Conservation (phyloP, 257 asterid species). For the Capsicum chinense region DNA sequence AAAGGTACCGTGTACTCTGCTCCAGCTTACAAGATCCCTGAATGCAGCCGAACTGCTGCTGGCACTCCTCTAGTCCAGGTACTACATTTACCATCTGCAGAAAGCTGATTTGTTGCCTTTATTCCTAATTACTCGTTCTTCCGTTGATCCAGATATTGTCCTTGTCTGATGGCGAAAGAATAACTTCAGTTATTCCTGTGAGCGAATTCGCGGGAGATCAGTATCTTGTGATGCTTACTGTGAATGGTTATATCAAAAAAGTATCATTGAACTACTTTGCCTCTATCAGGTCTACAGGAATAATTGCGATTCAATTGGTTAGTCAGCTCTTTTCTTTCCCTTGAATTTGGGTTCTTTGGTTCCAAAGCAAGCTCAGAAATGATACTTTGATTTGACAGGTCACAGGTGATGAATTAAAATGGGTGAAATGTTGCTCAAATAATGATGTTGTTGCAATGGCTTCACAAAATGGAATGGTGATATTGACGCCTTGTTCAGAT, state of each 20-base stretch:
- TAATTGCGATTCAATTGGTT: slow-evolving; percentile 96
- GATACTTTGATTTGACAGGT: slow-evolving; percentile 58
- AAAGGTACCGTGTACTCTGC: slow-evolving; percentile 90
- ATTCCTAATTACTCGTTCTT: slow-evolving; percentile 30
- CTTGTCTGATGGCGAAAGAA: slow-evolving; percentile 94
- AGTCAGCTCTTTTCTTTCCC: slow-evolving; percentile 43
- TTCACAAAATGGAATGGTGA: slow-evolving; percentile 90
- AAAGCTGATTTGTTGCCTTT: slow-evolving; percentile 29
- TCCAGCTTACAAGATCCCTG: slow-evolving; percentile 92
- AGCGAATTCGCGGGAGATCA: slow-evolving; percentile 82
- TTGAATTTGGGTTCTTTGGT: slow-evolving; percentile 1
- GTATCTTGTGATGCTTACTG: slow-evolving; percentile 90
- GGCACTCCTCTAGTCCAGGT: slow-evolving; percentile 96
- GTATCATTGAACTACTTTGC: slow-evolving; percentile 87
- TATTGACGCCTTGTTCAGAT: slow-evolving; percentile 69
- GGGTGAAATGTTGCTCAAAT: slow-evolving; percentile 90
- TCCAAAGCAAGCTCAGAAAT: slow-evolving; percentile 34
- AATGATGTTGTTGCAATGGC: slow-evolving; percentile 97
- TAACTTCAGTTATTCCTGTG: slow-evolving; percentile 95
- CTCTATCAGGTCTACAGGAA: slow-evolving; percentile 92
- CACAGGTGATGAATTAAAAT: slow-evolving; percentile 93
- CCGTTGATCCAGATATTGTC: slow-evolving; percentile 71
- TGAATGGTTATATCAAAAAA: slow-evolving; percentile 92
- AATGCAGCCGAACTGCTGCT: slow-evolving; percentile 92
- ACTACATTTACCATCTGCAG: slow-evolving; percentile 30